phyloP scores from a whole-genome alignment of 2,329 filamentous ascomycete species.

The Simplicillium aogashimaense region DNA sequence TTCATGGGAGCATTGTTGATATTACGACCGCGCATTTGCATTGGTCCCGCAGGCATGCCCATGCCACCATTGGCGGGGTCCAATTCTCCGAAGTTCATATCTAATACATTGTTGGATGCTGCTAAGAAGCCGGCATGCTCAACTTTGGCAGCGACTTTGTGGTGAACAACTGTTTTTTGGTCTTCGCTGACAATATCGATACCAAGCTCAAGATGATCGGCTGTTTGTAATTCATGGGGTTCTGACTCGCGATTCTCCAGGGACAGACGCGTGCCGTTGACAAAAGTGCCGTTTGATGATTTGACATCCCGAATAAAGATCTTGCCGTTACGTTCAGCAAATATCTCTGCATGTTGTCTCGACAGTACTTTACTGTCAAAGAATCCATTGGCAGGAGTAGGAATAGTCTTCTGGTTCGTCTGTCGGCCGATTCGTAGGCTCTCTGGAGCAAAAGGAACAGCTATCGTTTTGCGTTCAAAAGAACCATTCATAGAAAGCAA shows the following conservation, averaged over 20 bases:
- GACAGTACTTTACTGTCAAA: conserved; percentile 98
- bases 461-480: conserved; percentile 95
- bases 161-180: conserved; percentile 95
- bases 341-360: conserved; percentile 91
- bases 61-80: conserved; percentile 69
- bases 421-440: conserved; percentile 88
- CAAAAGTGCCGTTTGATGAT: conserved; percentile 97
- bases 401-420: conserved; percentile 92
- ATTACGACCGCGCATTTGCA: conserved; percentile 61
- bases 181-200: conserved; percentile 99
- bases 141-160: conserved; percentile 94
- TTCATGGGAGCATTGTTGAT: conserved; percentile 56
- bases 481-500: conserved; percentile 89
- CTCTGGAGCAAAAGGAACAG: conserved; percentile 89
- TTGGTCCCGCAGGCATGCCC: conserved; percentile 58
- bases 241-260: conserved; percentile 95
- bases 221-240: conserved; percentile 82
- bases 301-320: conserved; percentile 97
- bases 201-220: conserved; percentile 86
- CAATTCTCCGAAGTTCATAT: conserved; percentile 87
- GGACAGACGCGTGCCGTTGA: conserved; percentile 83
- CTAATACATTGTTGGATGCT: conserved; percentile 65
- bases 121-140: conserved; percentile 85
- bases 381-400: conserved; percentile 83
- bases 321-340: conserved; percentile 75